Evolutionary conservation across 331 rosid genomes (phyloP), one percentile per base, ranked within the genome.

Genomic region (Malus hybrid): DNA sequence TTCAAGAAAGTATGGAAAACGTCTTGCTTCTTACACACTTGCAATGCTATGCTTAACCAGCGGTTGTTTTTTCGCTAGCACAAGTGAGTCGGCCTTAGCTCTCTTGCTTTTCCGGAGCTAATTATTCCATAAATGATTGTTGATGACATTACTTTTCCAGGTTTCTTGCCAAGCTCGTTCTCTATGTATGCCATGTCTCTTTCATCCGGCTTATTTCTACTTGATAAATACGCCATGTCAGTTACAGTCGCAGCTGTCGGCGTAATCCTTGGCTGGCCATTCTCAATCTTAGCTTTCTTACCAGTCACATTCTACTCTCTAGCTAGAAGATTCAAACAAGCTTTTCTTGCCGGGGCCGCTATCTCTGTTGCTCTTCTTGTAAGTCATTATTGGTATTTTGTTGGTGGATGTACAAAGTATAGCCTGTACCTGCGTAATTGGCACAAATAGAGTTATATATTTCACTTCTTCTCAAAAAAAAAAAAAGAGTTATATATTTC

Each of bases 161-260:
- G 99, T 92, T 92, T 94, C 86, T 81, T 94, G 96, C 99, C 99
- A 62, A 94, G 99, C 83, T 90, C 99, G 1, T 92, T 94, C 90
- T 90, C 99, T 63, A 94, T 94, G 99, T 92, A 94, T 46, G 96
- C 97, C 56, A 77, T 94, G 12, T 90, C 99, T 79, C 88, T 94
- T 5, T 90, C 96, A 10, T 90, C 97, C 1, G 99, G 97, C 61
- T 70, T 94, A 77, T 92, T 90, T 85, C 96, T 94, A 84, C 92
- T 94, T 58, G 92, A 88, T 66, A 90, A 85, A 73, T 97, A 85
- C 65, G 92, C 96, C 75, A 81, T 85, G 70, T 85, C 97, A 53
- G 90, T 92, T 86, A 84, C 93, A 70, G 91, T 75, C 83, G 84
- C 97, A 64, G 96, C 90, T 56, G 9, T 66, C 68, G 99, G 97